phyloP scores from a whole-genome alignment of 768 basidiomycete species.

The Phaeotremella skinneri region DNA sequence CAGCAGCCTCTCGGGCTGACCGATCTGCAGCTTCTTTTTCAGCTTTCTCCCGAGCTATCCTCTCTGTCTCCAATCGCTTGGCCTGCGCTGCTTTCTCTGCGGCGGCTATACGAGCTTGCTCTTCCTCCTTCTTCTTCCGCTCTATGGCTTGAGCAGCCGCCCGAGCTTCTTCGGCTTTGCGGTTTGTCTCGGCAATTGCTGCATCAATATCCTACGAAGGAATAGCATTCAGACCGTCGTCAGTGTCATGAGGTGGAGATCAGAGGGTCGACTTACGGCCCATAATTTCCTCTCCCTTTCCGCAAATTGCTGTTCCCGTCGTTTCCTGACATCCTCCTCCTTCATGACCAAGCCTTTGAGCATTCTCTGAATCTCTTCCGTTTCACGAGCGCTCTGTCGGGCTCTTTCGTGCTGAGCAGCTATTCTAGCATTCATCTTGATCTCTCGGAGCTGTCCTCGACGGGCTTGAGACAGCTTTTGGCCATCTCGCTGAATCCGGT shows the following conservation, averaged over 20 bases:
- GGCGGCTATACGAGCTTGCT: constrained; percentile 51
- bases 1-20: constrained; percentile 22
- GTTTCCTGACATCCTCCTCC: constrained; percentile 67
- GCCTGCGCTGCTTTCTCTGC: constrained; percentile 42
- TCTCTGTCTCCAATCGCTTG: constrained; percentile 54
- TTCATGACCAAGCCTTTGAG: constrained; percentile 36
- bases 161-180: constrained; percentile 23
- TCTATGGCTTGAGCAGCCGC: constrained; percentile 11
- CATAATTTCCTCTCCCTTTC: constrained; percentile 66
- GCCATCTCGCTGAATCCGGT: constrained; percentile 26
- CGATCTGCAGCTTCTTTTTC: constrained; percentile 29
- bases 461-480: constrained; percentile 27
- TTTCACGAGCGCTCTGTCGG: constrained; percentile 24
- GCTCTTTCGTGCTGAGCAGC: constrained; percentile 22
- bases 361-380: constrained; percentile 40
- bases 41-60: constrained; percentile 55
- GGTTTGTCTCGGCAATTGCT: constrained; percentile 28
- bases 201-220: constrained; percentile 35
- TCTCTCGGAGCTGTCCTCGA: constrained; percentile 23
- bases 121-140: constrained; percentile 43
- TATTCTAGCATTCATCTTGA: constrained; percentile 29
- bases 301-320: constrained; percentile 65
- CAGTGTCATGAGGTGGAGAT: not conserved
- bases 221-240: too few relatives aligned
- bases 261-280: constrained; percentile 32